These are phyloP conservation scores for Chlorophyllum brunneum DNA, from an alignment of 768 basidiomycete genomes.

Conservation along the genomic window DNA sequence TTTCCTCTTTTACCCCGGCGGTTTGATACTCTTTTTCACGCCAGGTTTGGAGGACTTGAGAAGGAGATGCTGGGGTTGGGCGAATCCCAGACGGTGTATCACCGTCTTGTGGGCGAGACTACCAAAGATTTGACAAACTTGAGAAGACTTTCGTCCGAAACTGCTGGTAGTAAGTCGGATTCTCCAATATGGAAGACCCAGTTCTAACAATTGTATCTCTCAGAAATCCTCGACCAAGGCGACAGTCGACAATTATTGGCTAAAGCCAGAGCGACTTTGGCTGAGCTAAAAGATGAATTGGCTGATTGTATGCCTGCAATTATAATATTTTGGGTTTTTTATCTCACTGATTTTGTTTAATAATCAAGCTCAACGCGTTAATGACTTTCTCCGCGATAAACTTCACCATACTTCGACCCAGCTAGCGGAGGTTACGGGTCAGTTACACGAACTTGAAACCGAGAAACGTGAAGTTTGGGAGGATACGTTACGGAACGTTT, in stretches of 20 bases:
- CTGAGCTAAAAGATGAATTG: slow-evolving; percentile 8
- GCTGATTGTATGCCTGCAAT: slow-evolving; percentile 8
- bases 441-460: slow-evolving; percentile 32
- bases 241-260: background rate
- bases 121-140: background rate
- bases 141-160: background rate
- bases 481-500: slow-evolving; percentile 17
- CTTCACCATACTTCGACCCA: slow-evolving; percentile 29
- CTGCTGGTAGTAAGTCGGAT: background rate
- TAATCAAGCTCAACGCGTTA: slow-evolving; percentile 4
- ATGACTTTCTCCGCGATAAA: slow-evolving; percentile 36
- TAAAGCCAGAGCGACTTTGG: background rate
- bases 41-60: background rate
- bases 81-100: background rate
- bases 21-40: background rate
- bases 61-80: background rate
- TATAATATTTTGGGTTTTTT: background rate
- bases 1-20: background rate
- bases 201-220: background rate
- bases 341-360: background rate
- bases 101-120: background rate
- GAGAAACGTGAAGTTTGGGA: slow-evolving; percentile 23
- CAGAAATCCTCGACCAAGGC: background rate
- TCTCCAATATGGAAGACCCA: too few species aligned
- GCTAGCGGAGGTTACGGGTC: slow-evolving; percentile 28